Base-by-base conservation (phyloP, 140 eudicot genomes). In the Oenanthe javanica region DNA sequence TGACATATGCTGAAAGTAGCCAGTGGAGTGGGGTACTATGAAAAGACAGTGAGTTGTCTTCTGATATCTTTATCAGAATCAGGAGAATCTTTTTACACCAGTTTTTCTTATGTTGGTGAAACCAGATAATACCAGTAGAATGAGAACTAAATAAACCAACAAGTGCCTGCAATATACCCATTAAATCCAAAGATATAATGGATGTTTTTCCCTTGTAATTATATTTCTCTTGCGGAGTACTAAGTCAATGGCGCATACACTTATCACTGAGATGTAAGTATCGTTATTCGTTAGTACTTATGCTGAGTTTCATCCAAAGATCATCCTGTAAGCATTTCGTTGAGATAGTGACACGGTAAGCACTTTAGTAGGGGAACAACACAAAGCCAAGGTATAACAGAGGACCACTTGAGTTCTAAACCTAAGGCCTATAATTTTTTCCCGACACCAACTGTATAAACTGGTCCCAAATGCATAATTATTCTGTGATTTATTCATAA, bases 41-140 rank as follows among this genome's bases (percentile, higher is more conserved):
- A 82, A 85, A 80, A 79, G 81, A 81, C 74, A 79, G 74, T 76
- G 87, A 84, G 84, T 84, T 86, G 87, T 84, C 82, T 50, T 15
- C 69, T 72, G 81, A 19, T 52, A 42, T 64, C 81, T 82, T 82
- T 76, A 64, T 66, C 47, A 81, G 77, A 76, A 69, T 81, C 75
- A 45, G 77, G 79, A 80, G 78, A 82, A 80, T 79, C 77, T 57
- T 69, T 40, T 21, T 43, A 31, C 36, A 50, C 52, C 36, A 10
- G 15, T 74, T 10, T 73, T 74, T 74, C 49, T 72, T 74, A 46
- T 21, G 57, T 21, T 46, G 55, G 76, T 31, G 76, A 71, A 71
- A 31, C 36, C 36, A 31, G 36, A 31, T 31, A 31, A 31, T 31
- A 45, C 49, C 48, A 38, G 21, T 71, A 46, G 40, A 15, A 21